These are phyloP conservation scores for Phytophthora parvispora DNA, from an alignment of 352 stramenopile genomes.

Conservation along the genomic window DNA sequence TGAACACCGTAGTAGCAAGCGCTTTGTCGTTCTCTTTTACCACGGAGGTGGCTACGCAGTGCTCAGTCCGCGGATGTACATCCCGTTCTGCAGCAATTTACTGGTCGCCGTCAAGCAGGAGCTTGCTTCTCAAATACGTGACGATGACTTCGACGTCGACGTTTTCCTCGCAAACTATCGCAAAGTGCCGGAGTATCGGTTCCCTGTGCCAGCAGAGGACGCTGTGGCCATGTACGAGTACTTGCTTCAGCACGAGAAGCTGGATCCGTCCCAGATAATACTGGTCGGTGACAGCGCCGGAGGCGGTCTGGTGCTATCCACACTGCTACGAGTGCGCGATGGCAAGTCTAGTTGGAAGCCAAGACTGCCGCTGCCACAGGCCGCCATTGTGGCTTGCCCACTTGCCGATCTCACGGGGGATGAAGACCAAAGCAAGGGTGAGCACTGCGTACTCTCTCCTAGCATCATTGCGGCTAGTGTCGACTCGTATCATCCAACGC, in stretches of 20 bases:
- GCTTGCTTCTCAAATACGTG: not conserved
- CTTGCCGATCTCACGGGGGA: constrained; percentile 51
- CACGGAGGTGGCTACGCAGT: constrained; percentile 65
- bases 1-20: constrained; percentile 5
- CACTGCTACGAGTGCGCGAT: constrained; percentile 43
- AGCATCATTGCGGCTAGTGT: constrained; percentile 21
- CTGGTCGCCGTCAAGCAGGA: constrained; percentile 28
- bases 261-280: constrained; percentile 43
- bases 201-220: constrained; percentile 46
- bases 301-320: constrained; percentile 48
- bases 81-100: constrained; percentile 37
- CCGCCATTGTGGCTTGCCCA: constrained; percentile 43
- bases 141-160: constrained; percentile 25
- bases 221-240: constrained; percentile 50
- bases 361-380: constrained; percentile 31
- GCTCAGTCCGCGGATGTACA: constrained; percentile 52
- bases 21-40: constrained; percentile 58
- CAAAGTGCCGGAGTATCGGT: constrained; percentile 44
- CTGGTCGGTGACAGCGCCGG: constrained; percentile 52
- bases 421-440: constrained; percentile 10
- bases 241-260: constrained; percentile 43
- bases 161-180: constrained; percentile 58
- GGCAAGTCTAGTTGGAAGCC: constrained; percentile 24
- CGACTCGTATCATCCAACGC: constrained; percentile 24
- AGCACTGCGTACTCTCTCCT: constrained; percentile 41